Percentiles rank a stretch among this genome's conserved stretches.
phyloP scores from a whole-genome alignment of 1,139 yeast species.

The Scheffersomyces segobiensis region DNA sequence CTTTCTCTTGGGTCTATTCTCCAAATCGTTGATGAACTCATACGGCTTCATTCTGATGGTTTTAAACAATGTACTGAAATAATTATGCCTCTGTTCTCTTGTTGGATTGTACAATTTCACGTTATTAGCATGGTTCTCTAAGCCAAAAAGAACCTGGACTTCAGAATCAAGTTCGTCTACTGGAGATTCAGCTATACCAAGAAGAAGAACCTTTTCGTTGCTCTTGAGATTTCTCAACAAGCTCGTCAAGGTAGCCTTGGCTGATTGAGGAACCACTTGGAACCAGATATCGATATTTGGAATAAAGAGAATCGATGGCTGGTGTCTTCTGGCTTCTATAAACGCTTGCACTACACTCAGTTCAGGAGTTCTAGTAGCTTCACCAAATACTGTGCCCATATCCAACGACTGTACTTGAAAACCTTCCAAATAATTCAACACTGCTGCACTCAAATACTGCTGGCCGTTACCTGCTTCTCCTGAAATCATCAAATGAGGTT shows the following conservation, averaged over 20 bases:
- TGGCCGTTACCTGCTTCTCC: slow-evolving; percentile 90
- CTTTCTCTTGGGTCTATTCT: slow-evolving; percentile 51
- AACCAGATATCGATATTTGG: slow-evolving; percentile 86
- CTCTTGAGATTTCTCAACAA: slow-evolving; percentile 69
- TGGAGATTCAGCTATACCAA: slow-evolving; percentile 69
- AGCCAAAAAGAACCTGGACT: slow-evolving; percentile 54
- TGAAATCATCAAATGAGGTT: slow-evolving; percentile 75
- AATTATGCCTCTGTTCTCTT: slow-evolving; percentile 42
- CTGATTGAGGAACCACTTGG: slow-evolving; percentile 64
- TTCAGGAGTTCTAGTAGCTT: slow-evolving; percentile 81
- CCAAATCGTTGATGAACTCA: slow-evolving; percentile 54
- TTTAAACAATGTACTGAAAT: slow-evolving; percentile 55
- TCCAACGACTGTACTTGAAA: slow-evolving; percentile 88
- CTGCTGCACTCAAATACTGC: slow-evolving; percentile 80
- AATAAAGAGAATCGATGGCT: slow-evolving; percentile 81
- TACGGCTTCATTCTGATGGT: slow-evolving; percentile 70
- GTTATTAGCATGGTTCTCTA: slow-evolving; percentile 43
- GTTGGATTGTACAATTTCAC: slow-evolving; percentile 48
- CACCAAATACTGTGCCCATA: slow-evolving; percentile 75
- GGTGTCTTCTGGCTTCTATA: slow-evolving; percentile 86
- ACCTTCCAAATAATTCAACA: slow-evolving; percentile 82
- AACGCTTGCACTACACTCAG: slow-evolving; percentile 82
- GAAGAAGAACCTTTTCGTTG: slow-evolving; percentile 71
- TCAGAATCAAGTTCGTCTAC: slow-evolving; percentile 35
- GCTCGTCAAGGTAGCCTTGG: slow-evolving; percentile 70